Base-by-base conservation (phyloP, 129 eudicot species). In the Pulicaria dysenterica region DNA sequence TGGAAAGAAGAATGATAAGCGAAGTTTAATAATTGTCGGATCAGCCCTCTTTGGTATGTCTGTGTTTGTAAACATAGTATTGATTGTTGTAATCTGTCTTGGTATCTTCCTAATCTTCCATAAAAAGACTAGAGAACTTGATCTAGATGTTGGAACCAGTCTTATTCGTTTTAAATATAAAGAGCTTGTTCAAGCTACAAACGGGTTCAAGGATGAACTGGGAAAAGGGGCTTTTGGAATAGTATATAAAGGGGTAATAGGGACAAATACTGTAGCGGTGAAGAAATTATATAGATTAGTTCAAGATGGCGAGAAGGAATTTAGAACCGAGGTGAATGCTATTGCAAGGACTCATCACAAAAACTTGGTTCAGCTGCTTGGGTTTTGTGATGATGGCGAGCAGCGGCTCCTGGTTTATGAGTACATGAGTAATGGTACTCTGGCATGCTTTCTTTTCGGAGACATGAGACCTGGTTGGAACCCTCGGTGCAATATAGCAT, bases 301-400 rank as follows among this genome's bases (percentile, higher is more conserved):
- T 38, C 45, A 62, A 60, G 82, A 73, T 9, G 54, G 58, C 2
- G 83, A 83, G 12, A 62, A 65, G 70, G 85, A 83, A 70, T 88
- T 85, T 39, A 57, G 41, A 73, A 54, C 83, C 0, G 95, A 88
- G 69, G 85, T 88, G 2, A 62, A 77, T 14, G 45, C 60, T 0
- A 85, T 85, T 47, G 80, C 86, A 39, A 68, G 10, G 36, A 88
- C 95, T 7, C 77, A 83, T 73, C 91, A 88, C 67, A 83, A 77
- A 46, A 88, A 88, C 50, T 55, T 88, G 72, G 90, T 86, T 16
- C 74, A 83, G n/a, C 79, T 86, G 7, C 51, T 86, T 17, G 87
- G 87, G 6, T 83, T 64, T 64, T 83, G 91, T 68, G 74, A 76
- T 10, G 87, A 86, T 3, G 91, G 72, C 38, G 83, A 63, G 37